Percentiles rank a stretch among this genome's conserved stretches.
Evolutionary conservation across 2,329 filamentous ascomycete genomes (phyloP).

Genomic region (Fusarium lateritium): DNA sequence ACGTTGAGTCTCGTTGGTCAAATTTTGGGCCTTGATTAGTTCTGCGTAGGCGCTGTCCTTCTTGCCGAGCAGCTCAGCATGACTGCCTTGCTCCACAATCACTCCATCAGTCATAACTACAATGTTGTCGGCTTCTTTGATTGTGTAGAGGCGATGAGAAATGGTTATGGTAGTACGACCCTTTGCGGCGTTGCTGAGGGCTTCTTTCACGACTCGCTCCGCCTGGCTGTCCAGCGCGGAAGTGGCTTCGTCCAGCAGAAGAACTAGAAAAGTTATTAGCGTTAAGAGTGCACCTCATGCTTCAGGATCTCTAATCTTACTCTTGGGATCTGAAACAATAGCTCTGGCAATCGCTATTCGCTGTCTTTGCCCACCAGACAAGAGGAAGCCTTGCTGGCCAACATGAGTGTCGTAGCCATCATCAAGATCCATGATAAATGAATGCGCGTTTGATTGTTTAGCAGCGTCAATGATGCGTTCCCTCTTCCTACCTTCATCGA

Average conservation of each 20-base stretch:
- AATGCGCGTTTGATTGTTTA: slow-evolving; percentile 91
- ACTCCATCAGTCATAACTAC: slow-evolving; percentile 69
- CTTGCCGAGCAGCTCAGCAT: slow-evolving; percentile 61
- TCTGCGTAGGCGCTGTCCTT: slow-evolving; percentile 14
- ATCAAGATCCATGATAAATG: slow-evolving; percentile 85
- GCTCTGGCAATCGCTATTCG: slow-evolving; percentile 94
- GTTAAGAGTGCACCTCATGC: background rate
- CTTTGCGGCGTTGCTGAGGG: slow-evolving; percentile 70
- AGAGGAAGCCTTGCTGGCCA: slow-evolving; percentile 89
- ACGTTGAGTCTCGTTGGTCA: background rate
- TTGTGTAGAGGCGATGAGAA: slow-evolving; percentile 71
- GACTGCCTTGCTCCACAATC: slow-evolving; percentile 71
- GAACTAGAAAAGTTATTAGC: slow-evolving; percentile 61
- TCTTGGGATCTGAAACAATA: slow-evolving; percentile 90
- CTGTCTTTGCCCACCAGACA: slow-evolving; percentile 96
- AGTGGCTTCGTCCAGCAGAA: slow-evolving; percentile 95
- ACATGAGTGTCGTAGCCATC: slow-evolving; percentile 94
- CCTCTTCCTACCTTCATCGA: slow-evolving; percentile 72
- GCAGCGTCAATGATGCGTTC: slow-evolving; percentile 83
- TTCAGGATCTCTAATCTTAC: slow-evolving; percentile 51
- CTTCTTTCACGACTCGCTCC: slow-evolving; percentile 92
- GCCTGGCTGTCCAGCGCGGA: slow-evolving; percentile 94
- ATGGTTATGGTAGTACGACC: slow-evolving; percentile 73
- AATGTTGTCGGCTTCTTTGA: slow-evolving; percentile 73
- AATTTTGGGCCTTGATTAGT: slow-evolving; percentile 25